These are phyloP conservation scores for Pisolithus orientalis DNA, from an alignment of 768 basidiomycete species.

Conservation along the genomic window DNA sequence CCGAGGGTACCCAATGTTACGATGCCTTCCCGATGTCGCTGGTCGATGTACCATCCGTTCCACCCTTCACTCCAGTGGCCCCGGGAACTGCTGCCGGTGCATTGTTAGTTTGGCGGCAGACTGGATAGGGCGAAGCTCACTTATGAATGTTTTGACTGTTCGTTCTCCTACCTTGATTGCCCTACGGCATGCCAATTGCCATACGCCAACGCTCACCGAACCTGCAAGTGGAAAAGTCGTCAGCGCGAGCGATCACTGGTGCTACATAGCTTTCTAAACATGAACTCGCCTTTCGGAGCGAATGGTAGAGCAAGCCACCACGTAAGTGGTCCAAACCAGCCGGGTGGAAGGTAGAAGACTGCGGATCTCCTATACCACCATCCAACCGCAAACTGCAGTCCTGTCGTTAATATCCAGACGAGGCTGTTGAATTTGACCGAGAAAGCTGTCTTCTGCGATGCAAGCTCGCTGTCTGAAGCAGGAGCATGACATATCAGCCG, in stretches of 20 bases:
- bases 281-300: conserved; percentile 69
- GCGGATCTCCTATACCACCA: conserved; percentile 91
- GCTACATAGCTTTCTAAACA: not conserved
- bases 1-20: too few relatives aligned
- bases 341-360: conserved; percentile 87
- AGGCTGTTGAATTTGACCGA: conserved; percentile 62
- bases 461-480: conserved; percentile 57
- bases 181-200: conserved; percentile 91
- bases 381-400: conserved; percentile 74
- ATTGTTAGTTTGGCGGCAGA: not conserved
- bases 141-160: conserved; percentile 56
- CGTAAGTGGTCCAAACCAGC: conserved; percentile 83
- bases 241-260: not conserved
- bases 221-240: conserved; percentile 38
- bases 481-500: too few relatives aligned
- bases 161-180: conserved; percentile 76
- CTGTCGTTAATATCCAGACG: conserved; percentile 84
- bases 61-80: not conserved
- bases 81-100: conserved; percentile 13
- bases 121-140: conserved; percentile 24
- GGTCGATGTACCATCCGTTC: not conserved
- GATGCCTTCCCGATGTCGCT: not conserved
- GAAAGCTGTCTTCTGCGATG: conserved; percentile 55
- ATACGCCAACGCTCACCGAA: conserved; percentile 86
- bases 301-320: conserved; percentile 92